Evolutionary conservation across 2,329 filamentous ascomycete species (phyloP).

Genomic region (Exutisphaerella laricina): DNA sequence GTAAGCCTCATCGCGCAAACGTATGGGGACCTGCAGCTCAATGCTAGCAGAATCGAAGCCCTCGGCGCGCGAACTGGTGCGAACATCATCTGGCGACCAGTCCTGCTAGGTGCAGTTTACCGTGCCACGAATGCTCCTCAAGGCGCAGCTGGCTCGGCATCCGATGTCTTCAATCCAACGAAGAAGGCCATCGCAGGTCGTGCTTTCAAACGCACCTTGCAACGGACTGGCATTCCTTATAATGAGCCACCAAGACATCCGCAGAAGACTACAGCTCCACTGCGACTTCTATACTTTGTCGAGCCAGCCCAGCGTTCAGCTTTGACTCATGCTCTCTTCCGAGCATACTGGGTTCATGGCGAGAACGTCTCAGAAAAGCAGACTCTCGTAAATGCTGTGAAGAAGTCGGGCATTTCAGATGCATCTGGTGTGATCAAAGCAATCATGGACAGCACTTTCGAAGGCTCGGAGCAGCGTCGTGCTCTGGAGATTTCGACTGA

Average conservation of each 20-base stretch:
- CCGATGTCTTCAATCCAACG: conserved; percentile 23
- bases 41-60: conserved; percentile 15
- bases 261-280: conserved; percentile 21
- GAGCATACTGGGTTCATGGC: conserved; percentile 21
- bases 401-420: conserved; percentile 6
- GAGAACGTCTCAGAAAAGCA: conserved; percentile 12
- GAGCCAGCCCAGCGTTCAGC: conserved; percentile 8
- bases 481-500: conserved; percentile 17
- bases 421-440: conserved; percentile 10
- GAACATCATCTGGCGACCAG: conserved; percentile 18
- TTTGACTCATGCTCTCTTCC: conserved; percentile 18
- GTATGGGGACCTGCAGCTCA: background rate
- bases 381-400: conserved; percentile 12
- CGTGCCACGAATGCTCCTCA: conserved; percentile 22
- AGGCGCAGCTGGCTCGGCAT: conserved; percentile 23
- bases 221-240: conserved; percentile 15
- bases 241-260: conserved; percentile 20
- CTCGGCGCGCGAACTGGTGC: conserved; percentile 19
- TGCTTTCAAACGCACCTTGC: conserved; percentile 18
- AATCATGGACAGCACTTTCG: conserved; percentile 16
- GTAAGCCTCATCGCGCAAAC: conserved; percentile 2
- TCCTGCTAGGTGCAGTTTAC: conserved; percentile 24
- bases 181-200: conserved; percentile 21
- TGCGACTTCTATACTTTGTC: conserved; percentile 19
- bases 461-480: conserved; percentile 13